Evolutionary conservation across 2,329 filamentous ascomycete genomes (phyloP).

Genomic region (Aspergillus sp.): DNA sequence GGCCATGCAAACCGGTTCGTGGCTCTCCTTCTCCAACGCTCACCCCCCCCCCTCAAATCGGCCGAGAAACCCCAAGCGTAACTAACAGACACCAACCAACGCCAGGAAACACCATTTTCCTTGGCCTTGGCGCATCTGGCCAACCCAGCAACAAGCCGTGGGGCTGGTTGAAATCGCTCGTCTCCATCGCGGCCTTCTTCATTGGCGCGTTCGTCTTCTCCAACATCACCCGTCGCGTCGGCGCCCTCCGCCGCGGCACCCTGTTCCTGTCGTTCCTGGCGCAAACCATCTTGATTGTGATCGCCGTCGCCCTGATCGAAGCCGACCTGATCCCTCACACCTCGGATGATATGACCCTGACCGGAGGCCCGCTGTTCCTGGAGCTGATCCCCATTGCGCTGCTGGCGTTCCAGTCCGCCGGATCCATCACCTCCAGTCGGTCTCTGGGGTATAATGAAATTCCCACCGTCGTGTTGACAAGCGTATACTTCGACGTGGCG

Average conservation of each 20-base stretch:
- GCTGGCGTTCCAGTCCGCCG: conserved; percentile 47
- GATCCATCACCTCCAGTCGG: conserved; percentile 44
- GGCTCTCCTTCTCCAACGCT: background rate
- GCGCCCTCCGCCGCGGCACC: conserved; percentile 34
- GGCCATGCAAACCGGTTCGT: conserved; percentile 49
- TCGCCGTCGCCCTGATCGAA: conserved; percentile 42
- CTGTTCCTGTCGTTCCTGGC: conserved; percentile 43
- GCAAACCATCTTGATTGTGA: conserved; percentile 39
- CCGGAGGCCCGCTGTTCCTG: conserved; percentile 33
- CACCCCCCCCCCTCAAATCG: background rate
- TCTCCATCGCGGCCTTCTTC: conserved; percentile 44
- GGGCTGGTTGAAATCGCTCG: conserved; percentile 46
- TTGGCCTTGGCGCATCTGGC: conserved; percentile 45
- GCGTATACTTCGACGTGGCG: conserved; percentile 47
- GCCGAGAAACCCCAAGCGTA: background rate
- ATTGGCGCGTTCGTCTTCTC: conserved; percentile 43
- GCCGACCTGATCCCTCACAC: conserved; percentile 38
- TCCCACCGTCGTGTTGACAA: conserved; percentile 48
- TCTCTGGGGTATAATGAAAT: conserved; percentile 45
- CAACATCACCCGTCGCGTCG: conserved; percentile 34
- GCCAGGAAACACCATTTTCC: conserved; percentile 49
- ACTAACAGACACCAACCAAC: background rate
- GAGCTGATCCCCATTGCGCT: conserved; percentile 44
- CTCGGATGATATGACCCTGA: conserved; percentile 17
- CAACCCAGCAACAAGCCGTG: conserved; percentile 39